Evolutionary conservation across 2,329 filamentous ascomycete species (phyloP).

Genomic region (Ascomycota sp.): DNA sequence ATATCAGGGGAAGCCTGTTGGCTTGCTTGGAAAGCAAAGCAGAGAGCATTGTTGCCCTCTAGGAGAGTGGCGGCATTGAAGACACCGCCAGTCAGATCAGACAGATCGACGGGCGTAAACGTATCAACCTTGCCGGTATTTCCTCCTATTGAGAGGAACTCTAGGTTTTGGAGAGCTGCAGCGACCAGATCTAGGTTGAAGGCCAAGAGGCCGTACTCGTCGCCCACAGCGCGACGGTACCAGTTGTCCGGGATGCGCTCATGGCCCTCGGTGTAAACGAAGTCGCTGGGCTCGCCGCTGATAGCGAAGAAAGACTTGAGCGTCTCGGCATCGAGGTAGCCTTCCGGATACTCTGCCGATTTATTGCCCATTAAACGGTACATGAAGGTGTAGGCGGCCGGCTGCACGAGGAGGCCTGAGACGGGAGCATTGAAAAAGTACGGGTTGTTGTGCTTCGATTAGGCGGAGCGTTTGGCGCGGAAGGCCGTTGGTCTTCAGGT

Average conservation of each 20-base stretch:
- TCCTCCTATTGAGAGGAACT: slow-evolving; percentile 15
- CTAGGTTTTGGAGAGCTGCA: slow-evolving; percentile 11
- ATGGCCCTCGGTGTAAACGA: slow-evolving; percentile 22
- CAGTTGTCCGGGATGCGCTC: slow-evolving; percentile 31
- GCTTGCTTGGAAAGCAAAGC: not conserved
- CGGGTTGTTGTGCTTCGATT: slow-evolving; percentile 26
- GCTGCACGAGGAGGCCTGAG: slow-evolving; percentile 21
- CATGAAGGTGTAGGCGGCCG: slow-evolving; percentile 24
- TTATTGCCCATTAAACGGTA: slow-evolving; percentile 22
- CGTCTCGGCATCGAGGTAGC: slow-evolving; percentile 4
- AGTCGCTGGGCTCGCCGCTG: slow-evolving; percentile 18
- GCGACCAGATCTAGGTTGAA: slow-evolving; percentile 17
- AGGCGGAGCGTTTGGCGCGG: not conserved
- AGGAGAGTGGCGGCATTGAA: slow-evolving; percentile 12
- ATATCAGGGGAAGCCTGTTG: not conserved
- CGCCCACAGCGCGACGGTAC: slow-evolving; percentile 14
- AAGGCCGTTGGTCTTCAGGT: slow-evolving; percentile 1
- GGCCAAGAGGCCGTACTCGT: slow-evolving; percentile 22
- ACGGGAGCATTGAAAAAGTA: slow-evolving; percentile 32
- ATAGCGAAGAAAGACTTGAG: slow-evolving; percentile 2
- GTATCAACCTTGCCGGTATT: slow-evolving; percentile 27
- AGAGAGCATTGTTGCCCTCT: not conserved
- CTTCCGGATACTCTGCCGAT: slow-evolving; percentile 17
- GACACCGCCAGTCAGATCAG: slow-evolving; percentile 22
- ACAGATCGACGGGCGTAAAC: slow-evolving; percentile 23